Conservation (phyloP, 1,284 basidiomycete genomes). For the Cystobasidium slooffiae region DNA sequence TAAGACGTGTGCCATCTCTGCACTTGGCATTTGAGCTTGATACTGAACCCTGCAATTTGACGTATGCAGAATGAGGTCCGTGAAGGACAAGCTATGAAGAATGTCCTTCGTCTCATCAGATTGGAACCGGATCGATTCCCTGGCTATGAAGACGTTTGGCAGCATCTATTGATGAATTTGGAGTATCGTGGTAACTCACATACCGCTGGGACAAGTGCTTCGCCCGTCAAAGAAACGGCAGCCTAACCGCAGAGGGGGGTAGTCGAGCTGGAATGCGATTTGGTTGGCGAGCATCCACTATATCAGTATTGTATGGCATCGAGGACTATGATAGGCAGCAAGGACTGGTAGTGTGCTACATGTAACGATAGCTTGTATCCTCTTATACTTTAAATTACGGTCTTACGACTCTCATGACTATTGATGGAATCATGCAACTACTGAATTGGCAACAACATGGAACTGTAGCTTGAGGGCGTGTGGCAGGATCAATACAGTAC, state of each 20-base stretch:
- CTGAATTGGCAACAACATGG: background rate
- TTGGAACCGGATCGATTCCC: constrained; percentile 40
- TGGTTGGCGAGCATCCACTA: no score
- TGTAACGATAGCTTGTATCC: background rate
- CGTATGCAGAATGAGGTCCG: constrained; percentile 40
- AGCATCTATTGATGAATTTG: constrained; percentile 27
- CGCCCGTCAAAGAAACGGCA: constrained; percentile 5
- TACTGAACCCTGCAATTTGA: background rate
- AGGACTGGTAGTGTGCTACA: background rate
- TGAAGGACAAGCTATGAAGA: constrained; percentile 43
- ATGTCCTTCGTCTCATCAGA: constrained; percentile 36
- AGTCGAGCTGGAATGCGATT: no score
- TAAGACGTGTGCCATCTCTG: background rate
- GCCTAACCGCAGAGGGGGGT: background rate
- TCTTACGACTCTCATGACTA: background rate
- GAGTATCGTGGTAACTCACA: constrained; percentile 34
- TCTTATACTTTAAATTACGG: background rate
- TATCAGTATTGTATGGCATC: no score
- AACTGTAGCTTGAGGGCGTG: background rate
- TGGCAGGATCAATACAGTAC: background rate
- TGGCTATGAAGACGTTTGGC: constrained; percentile 42
- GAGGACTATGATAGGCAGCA: no score
- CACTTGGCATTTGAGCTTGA: no score
- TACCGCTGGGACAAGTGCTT: background rate
- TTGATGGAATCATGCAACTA: background rate